phyloP scores from a whole-genome alignment of 2,329 filamentous ascomycete species.

The Colletotrichum zoysiae region DNA sequence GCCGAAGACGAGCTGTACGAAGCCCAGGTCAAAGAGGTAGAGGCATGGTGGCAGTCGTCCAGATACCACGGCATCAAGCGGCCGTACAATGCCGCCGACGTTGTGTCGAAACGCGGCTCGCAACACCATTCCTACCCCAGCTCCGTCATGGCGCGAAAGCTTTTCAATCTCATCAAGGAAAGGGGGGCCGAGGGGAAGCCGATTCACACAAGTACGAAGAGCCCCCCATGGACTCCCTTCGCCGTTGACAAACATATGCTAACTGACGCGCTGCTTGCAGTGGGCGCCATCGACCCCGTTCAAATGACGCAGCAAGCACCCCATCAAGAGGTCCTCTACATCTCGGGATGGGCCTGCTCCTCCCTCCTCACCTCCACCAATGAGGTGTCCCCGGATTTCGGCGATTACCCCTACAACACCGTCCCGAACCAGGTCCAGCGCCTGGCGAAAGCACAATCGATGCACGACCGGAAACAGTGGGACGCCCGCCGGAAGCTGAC shows the following conservation, averaged over 20 bases:
- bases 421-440: slow-evolving; percentile 98
- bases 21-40: slow-evolving; percentile 85
- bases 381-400: slow-evolving; percentile 97
- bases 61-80: slow-evolving; percentile 91
- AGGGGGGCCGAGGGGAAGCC: slow-evolving; percentile 83
- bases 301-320: slow-evolving; percentile 99
- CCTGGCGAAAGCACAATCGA: slow-evolving; percentile 93
- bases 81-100: slow-evolving; percentile 89
- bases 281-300: slow-evolving; percentile 98
- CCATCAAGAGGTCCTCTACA: slow-evolving; percentile 95
- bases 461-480: slow-evolving; percentile 97
- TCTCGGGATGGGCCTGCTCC: slow-evolving; percentile 98
- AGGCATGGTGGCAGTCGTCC: slow-evolving; percentile 90
- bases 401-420: slow-evolving; percentile 99
- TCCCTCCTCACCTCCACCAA: slow-evolving; percentile 93
- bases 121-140: slow-evolving; percentile 90
- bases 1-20: slow-evolving; percentile 90
- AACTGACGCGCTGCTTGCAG: slow-evolving; percentile 56
- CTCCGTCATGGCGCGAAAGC: slow-evolving; percentile 93
- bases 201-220: slow-evolving; percentile 84
- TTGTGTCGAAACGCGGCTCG: slow-evolving; percentile 92
- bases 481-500: slow-evolving; percentile 84
- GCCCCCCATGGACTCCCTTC: not conserved
- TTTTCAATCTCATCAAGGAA: slow-evolving; percentile 90
- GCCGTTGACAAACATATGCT: slow-evolving; percentile 18